Evolutionary conservation across 2,329 filamentous ascomycete genomes (phyloP).

Genomic region (Arthrobotrys conoides): DNA sequence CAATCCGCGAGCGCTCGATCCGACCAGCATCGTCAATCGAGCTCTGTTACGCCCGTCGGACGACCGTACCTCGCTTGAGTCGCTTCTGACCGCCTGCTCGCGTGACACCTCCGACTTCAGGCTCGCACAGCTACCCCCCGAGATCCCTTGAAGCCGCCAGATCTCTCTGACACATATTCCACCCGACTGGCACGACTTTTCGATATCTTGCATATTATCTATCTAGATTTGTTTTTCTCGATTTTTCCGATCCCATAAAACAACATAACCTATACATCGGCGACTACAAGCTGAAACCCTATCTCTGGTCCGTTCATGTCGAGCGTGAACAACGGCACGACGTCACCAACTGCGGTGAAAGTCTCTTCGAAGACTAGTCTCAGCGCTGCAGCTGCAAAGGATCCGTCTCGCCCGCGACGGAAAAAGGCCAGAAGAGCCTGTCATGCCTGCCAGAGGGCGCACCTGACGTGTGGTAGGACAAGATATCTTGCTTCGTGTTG

Average conservation of each 20-base stretch:
- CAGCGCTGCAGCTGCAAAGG: slow-evolving; percentile 74
- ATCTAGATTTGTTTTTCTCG: slow-evolving; percentile 21
- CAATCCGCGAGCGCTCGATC: slow-evolving; percentile 54
- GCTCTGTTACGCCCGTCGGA: slow-evolving; percentile 56
- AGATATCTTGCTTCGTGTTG: slow-evolving; percentile 60
- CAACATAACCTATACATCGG: slow-evolving; percentile 30
- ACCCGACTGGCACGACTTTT: slow-evolving; percentile 29
- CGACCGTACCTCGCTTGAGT: slow-evolving; percentile 58
- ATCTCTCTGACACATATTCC: slow-evolving; percentile 34
- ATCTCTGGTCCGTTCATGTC: slow-evolving; percentile 49
- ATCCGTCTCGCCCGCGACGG: slow-evolving; percentile 86
- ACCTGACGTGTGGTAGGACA: slow-evolving; percentile 95
- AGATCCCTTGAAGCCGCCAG: slow-evolving; percentile 50
- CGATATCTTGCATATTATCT: slow-evolving; percentile 40
- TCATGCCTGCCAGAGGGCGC: slow-evolving; percentile 95
- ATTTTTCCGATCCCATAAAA: slow-evolving; percentile 5
- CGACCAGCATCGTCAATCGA: slow-evolving; percentile 58
- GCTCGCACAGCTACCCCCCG: slow-evolving; percentile 46
- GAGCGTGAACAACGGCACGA: slow-evolving; percentile 61
- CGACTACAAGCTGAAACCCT: slow-evolving; percentile 56
- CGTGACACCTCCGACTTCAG: slow-evolving; percentile 56
- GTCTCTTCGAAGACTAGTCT: slow-evolving; percentile 53
- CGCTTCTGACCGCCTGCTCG: slow-evolving; percentile 59
- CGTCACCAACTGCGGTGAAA: slow-evolving; percentile 61
- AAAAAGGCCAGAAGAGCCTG: slow-evolving; percentile 98